Evolutionary conservation across 768 basidiomycete species (phyloP), one percentile per base, ranked within the genome.

Genomic region (Clavaria fumosa): DNA sequence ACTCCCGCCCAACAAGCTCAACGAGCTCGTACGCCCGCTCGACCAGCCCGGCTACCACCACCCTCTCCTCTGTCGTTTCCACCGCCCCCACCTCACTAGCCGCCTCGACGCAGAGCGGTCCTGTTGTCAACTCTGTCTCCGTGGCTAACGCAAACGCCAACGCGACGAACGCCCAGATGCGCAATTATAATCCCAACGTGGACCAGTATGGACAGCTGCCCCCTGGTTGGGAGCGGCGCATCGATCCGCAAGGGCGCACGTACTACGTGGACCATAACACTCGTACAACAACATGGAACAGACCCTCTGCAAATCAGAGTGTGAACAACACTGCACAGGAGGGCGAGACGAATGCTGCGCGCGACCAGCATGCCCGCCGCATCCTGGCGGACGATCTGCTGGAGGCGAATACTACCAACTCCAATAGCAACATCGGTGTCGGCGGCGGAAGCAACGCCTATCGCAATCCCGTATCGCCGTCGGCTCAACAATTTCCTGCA

Each of bases 181-280:
- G 77, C 49, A 90, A 88, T 53, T 95, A 96, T 63, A 91, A 93
- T 53, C 86, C 95, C 11, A 82, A 79, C 43, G 83, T 88, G 32
- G 95, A 99, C 59, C 90, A 96, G 48, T 84, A 75, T 45, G 95
- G 95, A 3, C 73, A 85, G 21, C 63, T 99, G 17, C 93, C 95
- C 2, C 57, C 66, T 19, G 89, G 90, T 2, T 99, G 95, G 95
- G 95, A 99, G 58, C 74, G 95, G 43, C 83, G 95, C 31, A 85
- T 91, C 39, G 95, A 99, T 59, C 91, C 95, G 22, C 72, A 97
- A 18, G 95, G 81, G 6, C 66, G 95, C 39, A 93, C 88, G 5
- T 99, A 99, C 56, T 99, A 97, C 55, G 95, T 99, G 38, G 95
- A 99, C 54, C 95, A 97, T 61, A 97, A 96, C 56, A 88, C 86